Evolutionary conservation across 768 basidiomycete genomes (phyloP).

Genomic region (Gautieria morchelliformis): DNA sequence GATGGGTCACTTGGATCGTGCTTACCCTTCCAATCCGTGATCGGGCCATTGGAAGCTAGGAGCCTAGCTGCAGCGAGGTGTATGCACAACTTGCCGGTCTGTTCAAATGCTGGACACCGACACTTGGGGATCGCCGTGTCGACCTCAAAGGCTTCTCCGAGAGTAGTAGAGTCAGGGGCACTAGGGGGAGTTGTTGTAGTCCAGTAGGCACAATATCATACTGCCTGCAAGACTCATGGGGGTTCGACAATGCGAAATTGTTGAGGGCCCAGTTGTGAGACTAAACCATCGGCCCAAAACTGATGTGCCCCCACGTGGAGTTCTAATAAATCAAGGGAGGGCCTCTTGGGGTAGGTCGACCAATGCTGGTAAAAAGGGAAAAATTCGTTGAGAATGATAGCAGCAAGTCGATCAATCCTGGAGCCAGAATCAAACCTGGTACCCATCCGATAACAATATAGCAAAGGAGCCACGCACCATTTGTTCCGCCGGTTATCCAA

Average conservation of each 20-base stretch:
- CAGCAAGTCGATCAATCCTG: neutral
- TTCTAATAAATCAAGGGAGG: neutral
- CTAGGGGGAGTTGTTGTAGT: too few relatives aligned
- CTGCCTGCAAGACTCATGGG: too few relatives aligned
- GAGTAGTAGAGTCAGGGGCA: too few relatives aligned
- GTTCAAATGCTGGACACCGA: neutral
- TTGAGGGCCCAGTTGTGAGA: too few relatives aligned
- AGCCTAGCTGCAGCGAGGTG: neutral
- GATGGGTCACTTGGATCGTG: too few relatives aligned
- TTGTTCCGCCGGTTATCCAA: conserved; percentile 12
- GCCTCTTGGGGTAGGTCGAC: neutral
- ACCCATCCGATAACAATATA: neutral
- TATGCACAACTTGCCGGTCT: neutral
- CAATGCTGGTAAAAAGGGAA: conserved; percentile 1
- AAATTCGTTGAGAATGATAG: neutral
- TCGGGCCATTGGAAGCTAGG: neutral
- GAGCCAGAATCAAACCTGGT: neutral
- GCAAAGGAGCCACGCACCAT: conserved; percentile 10
- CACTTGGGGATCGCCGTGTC: neutral
- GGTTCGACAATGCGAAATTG: too few relatives aligned
- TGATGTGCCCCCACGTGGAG: neutral
- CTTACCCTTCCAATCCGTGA: neutral
- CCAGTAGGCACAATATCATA: too few relatives aligned
- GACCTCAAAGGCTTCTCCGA: neutral
- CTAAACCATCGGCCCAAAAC: neutral